Evolutionary conservation across 179 eudicot species (phyloP).

Genomic region (Sideroxylon spinosum): DNA sequence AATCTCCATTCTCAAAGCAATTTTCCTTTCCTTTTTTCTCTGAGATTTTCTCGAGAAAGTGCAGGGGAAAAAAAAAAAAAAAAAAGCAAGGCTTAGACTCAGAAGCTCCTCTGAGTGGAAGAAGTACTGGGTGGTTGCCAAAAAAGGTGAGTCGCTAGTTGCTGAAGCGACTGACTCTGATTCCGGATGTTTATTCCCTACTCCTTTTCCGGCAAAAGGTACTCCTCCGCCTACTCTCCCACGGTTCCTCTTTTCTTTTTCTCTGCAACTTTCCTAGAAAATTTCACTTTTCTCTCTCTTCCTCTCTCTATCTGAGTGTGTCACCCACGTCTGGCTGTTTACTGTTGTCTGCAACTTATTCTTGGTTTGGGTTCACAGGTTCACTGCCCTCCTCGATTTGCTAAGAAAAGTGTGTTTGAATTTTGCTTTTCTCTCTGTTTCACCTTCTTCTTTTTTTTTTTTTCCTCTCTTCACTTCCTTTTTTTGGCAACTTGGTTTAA

Average conservation of each 20-base stretch:
- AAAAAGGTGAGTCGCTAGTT: neutral
- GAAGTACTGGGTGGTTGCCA: neutral
- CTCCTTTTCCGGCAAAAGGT: slow-evolving; percentile 5
- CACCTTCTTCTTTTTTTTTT: neutral
- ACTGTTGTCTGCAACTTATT: neutral
- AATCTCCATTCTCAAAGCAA: slow-evolving; percentile 9
- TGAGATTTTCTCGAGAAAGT: slow-evolving; percentile 10
- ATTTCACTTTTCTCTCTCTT: neutral
- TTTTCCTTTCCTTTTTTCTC: neutral
- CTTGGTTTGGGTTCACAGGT: too few relatives aligned
- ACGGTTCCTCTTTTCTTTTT: neutral
- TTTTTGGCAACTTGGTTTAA: neutral
- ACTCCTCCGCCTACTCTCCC: neutral
- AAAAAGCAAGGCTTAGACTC: neutral
- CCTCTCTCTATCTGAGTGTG: neutral
- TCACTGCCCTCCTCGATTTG: neutral
- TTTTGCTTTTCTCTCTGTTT: neutral
- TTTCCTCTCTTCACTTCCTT: neutral
- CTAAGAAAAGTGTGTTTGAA: neutral
- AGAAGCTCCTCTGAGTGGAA: neutral
- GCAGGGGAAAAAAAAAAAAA: neutral
- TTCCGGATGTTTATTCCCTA: slow-evolving; percentile 1
- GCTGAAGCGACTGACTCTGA: neutral
- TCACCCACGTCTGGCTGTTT: neutral
- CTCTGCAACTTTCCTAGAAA: neutral